Conservation (phyloP, 768 basidiomycete genomes). For the Leccinum rimulosum region DNA sequence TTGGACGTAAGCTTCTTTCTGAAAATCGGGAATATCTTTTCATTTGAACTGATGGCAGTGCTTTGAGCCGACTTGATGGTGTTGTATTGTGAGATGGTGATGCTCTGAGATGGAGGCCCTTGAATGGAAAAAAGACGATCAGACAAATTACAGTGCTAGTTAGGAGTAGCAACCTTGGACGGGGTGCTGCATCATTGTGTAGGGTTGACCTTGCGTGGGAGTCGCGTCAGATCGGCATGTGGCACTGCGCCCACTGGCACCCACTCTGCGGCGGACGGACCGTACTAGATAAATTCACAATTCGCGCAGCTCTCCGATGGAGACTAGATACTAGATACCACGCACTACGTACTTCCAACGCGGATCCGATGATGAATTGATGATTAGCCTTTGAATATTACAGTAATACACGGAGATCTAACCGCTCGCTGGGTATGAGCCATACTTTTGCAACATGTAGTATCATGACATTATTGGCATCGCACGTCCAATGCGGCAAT, state of each 20-base stretch:
- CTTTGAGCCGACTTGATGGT: slow-evolving; percentile 18
- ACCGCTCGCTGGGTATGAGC: no score
- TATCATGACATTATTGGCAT: background rate
- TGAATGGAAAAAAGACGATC: background rate
- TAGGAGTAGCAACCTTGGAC: slow-evolving; percentile 6
- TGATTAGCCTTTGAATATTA: no score
- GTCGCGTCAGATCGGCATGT: background rate
- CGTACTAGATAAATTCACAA: background rate
- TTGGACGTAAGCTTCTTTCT: slow-evolving; percentile 32
- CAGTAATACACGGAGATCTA: no score
- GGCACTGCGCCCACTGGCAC: background rate
- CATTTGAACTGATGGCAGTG: slow-evolving; percentile 26
- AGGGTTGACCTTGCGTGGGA: background rate
- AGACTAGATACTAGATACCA: background rate
- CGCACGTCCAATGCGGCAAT: no score
- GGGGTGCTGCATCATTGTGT: background rate
- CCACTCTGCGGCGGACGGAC: background rate
- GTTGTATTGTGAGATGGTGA: background rate
- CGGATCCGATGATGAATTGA: background rate
- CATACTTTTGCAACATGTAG: background rate
- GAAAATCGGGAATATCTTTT: slow-evolving; percentile 38
- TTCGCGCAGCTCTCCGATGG: background rate
- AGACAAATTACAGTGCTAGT: background rate
- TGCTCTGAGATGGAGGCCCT: slow-evolving; percentile 6
- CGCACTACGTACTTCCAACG: background rate